phyloP scores from a whole-genome alignment of 345 rosid genomes.

The Brassica rapa region DNA sequence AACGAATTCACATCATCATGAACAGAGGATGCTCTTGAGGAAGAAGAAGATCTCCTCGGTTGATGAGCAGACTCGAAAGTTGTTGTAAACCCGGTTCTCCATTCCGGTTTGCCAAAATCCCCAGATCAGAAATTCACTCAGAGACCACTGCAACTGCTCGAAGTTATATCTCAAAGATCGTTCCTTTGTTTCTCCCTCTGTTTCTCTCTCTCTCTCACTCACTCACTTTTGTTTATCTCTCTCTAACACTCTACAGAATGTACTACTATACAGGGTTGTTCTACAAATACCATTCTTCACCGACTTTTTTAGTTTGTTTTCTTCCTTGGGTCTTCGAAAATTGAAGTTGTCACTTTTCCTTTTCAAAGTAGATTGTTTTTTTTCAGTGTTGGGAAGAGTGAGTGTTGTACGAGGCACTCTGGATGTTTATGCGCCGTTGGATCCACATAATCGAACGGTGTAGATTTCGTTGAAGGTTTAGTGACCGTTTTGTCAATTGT shows the following conservation, averaged over 20 bases:
- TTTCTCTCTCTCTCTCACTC: constrained; percentile 19
- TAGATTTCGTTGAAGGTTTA: constrained; percentile 23
- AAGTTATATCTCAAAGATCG: constrained; percentile 19
- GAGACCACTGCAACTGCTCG: not conserved
- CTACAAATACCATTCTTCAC: constrained; percentile 39
- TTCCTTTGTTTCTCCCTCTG: not conserved
- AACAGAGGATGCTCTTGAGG: constrained; percentile 40
- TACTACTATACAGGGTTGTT: constrained; percentile 37
- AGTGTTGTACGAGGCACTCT: constrained; percentile 44
- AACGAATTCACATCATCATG: constrained; percentile 43
- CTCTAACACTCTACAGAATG: constrained; percentile 40
- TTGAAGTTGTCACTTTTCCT: constrained; percentile 41
- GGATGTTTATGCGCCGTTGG: constrained; percentile 49
- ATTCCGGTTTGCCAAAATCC: constrained; percentile 34
- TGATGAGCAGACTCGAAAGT: constrained; percentile 41
- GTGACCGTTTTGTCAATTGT: constrained; percentile 91
- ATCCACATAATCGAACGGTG: constrained; percentile 58
- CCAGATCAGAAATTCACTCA: constrained; percentile 27
- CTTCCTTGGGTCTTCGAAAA: constrained; percentile 47
- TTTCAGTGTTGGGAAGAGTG: constrained; percentile 40
- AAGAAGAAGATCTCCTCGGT: constrained; percentile 40
- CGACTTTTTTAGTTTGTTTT: constrained; percentile 38
- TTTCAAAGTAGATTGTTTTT: constrained; percentile 27
- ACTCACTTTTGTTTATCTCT: constrained; percentile 20
- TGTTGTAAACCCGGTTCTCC: constrained; percentile 49